A percentile compares a stretch with the other conserved stretches of the same genome.
Evolutionary conservation across 2,329 filamentous ascomycete species (phyloP).

Genomic region (Aspergillus costaricaensis): DNA sequence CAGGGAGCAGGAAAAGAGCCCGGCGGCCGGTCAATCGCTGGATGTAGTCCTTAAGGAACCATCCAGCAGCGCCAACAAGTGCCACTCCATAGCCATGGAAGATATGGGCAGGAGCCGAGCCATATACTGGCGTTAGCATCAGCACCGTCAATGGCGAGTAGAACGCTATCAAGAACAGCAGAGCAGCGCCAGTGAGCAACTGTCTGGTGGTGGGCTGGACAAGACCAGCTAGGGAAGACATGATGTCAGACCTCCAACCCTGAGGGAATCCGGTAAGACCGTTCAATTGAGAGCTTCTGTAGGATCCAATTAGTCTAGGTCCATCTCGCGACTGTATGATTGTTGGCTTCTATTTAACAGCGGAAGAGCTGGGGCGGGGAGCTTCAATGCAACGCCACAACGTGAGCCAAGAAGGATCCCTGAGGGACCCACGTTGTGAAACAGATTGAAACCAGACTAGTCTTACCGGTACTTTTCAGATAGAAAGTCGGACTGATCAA

Average conservation of each 20-base stretch:
- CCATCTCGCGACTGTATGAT: background rate
- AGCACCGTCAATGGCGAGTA: constrained; percentile 58
- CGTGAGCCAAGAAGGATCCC: background rate
- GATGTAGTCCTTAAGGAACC: constrained; percentile 64
- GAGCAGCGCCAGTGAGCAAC: constrained; percentile 30
- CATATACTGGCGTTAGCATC: constrained; percentile 83
- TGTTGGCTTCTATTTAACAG: background rate
- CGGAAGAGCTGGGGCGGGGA: background rate
- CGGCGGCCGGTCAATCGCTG: constrained; percentile 52
- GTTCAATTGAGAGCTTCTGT: constrained; percentile 4
- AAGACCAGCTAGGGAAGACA: constrained; percentile 29
- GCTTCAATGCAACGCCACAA: background rate
- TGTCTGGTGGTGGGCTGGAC: constrained; percentile 30
- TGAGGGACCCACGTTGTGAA: constrained; percentile 8
- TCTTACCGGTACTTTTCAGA: constrained; percentile 23
- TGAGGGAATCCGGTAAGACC: background rate
- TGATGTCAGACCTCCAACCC: constrained; percentile 18
- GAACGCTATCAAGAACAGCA: constrained; percentile 42
- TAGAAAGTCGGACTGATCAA: constrained; percentile 16
- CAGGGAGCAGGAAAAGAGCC: constrained; percentile 60
- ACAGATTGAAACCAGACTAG: constrained; percentile 11
- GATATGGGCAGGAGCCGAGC: constrained; percentile 72
- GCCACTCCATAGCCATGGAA: constrained; percentile 71
- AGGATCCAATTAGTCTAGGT: background rate
- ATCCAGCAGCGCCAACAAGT: constrained; percentile 68